Conservation (phyloP, 495 filamentous ascomycete genomes). For the Podospora anserina region DNA sequence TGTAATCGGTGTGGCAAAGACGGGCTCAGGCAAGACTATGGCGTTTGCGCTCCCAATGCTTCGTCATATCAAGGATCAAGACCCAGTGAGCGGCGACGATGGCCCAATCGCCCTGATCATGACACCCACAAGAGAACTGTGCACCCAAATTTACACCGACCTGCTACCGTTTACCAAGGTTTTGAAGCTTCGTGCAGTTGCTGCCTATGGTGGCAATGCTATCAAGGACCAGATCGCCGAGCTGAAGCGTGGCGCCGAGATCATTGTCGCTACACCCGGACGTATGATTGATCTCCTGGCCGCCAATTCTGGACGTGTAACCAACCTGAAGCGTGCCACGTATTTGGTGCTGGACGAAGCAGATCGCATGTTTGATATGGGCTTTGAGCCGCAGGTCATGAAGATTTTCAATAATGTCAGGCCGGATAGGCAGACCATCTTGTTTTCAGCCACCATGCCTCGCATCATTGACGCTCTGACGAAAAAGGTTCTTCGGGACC, state of each 20-base stretch:
- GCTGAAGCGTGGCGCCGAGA: conserved; percentile 90
- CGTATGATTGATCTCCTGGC: conserved; percentile 94
- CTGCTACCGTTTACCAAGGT: conserved; percentile 91
- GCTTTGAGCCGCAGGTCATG: conserved; percentile 97
- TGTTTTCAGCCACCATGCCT: conserved; percentile 98
- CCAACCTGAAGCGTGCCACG: conserved; percentile 81
- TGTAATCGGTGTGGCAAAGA: conserved; percentile 95
- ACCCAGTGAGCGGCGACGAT: conserved; percentile 75
- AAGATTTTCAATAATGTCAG: conserved; percentile 90
- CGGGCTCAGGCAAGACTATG: conserved; percentile 97
- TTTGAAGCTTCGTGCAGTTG: conserved; percentile 84
- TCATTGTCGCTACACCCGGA: conserved; percentile 94
- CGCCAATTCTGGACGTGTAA: conserved; percentile 88
- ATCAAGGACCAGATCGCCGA: conserved; percentile 98
- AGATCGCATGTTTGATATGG: conserved; percentile 99
- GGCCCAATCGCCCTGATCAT: conserved; percentile 86
- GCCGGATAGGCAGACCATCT: conserved; percentile 85
- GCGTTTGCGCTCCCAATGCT: conserved; percentile 96
- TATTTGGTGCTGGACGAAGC: conserved; percentile 96
- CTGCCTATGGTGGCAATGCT: conserved; percentile 90
- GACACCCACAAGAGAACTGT: conserved; percentile 92
- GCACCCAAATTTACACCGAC: conserved; percentile 90
- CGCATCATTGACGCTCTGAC: conserved; percentile 86
- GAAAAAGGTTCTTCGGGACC: conserved; percentile 78
- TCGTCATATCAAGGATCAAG: conserved; percentile 93